phyloP scores from a whole-genome alignment of 208 protist species.

The Crithidia mellificae region DNA sequence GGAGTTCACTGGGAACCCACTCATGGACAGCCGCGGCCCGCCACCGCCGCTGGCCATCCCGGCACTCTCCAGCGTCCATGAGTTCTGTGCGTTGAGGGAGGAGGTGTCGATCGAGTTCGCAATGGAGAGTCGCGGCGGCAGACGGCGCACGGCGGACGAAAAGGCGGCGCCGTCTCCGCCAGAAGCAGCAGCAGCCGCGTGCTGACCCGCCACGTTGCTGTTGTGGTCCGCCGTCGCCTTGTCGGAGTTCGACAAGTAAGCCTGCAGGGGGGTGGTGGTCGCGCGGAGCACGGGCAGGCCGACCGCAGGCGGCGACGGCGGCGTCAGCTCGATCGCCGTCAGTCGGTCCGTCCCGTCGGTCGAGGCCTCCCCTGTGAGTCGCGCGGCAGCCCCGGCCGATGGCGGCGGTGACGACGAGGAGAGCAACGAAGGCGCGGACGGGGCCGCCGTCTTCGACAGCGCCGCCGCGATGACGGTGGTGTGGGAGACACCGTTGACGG shows the following conservation, averaged over 20 bases:
- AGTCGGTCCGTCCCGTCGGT: not conserved
- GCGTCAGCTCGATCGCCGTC: not conserved
- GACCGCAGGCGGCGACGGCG: not conserved
- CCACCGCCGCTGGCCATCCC: too few species aligned
- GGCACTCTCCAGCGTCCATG: slow-evolving; percentile 14
- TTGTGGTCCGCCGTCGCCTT: not conserved
- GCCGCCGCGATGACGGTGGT: too few species aligned
- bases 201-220: not conserved
- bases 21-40: slow-evolving; percentile 15
- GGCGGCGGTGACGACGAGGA: not conserved
- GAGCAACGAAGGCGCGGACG: too few species aligned
- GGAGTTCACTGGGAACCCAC: not conserved
- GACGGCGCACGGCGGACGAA: not conserved
- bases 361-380: not conserved
- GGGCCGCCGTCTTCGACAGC: too few species aligned
- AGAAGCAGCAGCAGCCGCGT: not conserved
- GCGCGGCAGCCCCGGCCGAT: not conserved
- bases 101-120: slow-evolving; percentile 5
- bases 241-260: too few species aligned
- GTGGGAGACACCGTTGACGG: not conserved
- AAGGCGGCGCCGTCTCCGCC: not conserved
- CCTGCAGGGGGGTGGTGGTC: not conserved
- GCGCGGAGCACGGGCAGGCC: not conserved
- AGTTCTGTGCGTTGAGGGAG: slow-evolving; percentile 1
- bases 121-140: slow-evolving; percentile 3